Conservation (phyloP, 1,284 basidiomycete genomes). For the Rugosomyces carneus region DNA sequence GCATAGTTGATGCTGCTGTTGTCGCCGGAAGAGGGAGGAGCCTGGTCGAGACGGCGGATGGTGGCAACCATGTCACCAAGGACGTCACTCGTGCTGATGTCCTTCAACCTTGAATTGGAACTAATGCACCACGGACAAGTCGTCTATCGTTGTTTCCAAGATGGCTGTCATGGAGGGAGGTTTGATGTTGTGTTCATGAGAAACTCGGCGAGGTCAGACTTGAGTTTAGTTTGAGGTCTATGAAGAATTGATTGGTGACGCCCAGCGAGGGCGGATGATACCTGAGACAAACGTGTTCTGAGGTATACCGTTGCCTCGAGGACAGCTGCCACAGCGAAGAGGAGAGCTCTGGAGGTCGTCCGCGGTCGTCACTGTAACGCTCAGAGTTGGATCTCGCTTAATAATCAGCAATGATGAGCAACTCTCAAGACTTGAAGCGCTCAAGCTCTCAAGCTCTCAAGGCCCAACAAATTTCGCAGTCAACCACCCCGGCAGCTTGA, state of each 20-base stretch:
- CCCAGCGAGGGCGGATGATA: slow-evolving; percentile 90
- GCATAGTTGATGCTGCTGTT: slow-evolving; percentile 27
- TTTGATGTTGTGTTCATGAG: slow-evolving; percentile 98
- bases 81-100: slow-evolving; percentile 94
- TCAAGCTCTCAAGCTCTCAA: no score
- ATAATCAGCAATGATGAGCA: no score
- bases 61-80: slow-evolving; percentile 97
- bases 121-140: slow-evolving; percentile 87
- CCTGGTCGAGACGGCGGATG: slow-evolving; percentile 88
- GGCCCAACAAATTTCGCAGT: no score
- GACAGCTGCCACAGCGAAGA: slow-evolving; percentile 95
- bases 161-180: slow-evolving; percentile 99
- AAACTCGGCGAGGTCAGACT: slow-evolving; percentile 96
- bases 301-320: slow-evolving; percentile 96
- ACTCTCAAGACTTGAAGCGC: no score
- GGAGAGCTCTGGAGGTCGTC: no score
- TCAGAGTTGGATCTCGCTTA: no score
- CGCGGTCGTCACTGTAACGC: no score
- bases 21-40: slow-evolving; percentile 51
- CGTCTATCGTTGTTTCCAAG: slow-evolving; percentile 97
- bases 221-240: slow-evolving; percentile 97
- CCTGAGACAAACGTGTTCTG: slow-evolving; percentile 99
- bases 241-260: slow-evolving; percentile 86
- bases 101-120: slow-evolving; percentile 99
- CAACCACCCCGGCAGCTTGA: no score